Evolutionary conservation across 2,329 filamentous ascomycete genomes (phyloP).

Genomic region (Ceratocystiopsis brevicomis): DNA sequence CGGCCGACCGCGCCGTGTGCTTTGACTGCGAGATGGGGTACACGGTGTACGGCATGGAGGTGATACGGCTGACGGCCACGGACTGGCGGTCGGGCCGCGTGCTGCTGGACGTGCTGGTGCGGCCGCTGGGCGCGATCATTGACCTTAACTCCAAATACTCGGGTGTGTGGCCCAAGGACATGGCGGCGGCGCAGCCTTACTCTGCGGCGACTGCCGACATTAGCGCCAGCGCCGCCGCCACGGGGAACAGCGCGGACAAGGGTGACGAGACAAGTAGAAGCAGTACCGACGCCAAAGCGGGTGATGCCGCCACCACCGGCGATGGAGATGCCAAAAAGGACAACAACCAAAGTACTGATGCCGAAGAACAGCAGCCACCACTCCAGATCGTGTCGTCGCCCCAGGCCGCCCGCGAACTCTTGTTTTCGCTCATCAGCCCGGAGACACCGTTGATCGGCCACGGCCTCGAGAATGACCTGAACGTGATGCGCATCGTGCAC

Average conservation of each 20-base stretch:
- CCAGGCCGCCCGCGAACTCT: constrained; percentile 50
- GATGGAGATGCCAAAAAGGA: neutral
- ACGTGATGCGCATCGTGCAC: constrained; percentile 27
- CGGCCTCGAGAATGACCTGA: constrained; percentile 88
- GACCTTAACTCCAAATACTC: constrained; percentile 66
- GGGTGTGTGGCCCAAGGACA: constrained; percentile 63
- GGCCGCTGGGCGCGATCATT: constrained; percentile 10
- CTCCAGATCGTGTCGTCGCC: constrained; percentile 64
- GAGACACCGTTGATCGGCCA: constrained; percentile 77
- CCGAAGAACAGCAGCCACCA: constrained; percentile 15
- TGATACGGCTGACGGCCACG: constrained; percentile 76
- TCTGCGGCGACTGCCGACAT: constrained; percentile 4
- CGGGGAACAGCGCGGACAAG: too few species aligned
- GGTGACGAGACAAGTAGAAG: too few species aligned
- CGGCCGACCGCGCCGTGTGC: constrained; percentile 44
- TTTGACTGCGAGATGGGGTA: constrained; percentile 99
- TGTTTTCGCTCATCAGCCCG: constrained; percentile 59
- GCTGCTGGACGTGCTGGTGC: constrained; percentile 48
- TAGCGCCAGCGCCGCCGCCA: neutral
- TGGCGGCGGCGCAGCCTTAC: constrained; percentile 47
- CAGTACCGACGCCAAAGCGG: too few species aligned
- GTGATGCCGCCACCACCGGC: too few species aligned
- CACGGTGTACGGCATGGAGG: constrained; percentile 70
- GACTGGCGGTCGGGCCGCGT: constrained; percentile 63
- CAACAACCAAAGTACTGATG: neutral